Evolutionary conservation across 768 basidiomycete species (phyloP).

Genomic region (Neoboletus subvelutipes): DNA sequence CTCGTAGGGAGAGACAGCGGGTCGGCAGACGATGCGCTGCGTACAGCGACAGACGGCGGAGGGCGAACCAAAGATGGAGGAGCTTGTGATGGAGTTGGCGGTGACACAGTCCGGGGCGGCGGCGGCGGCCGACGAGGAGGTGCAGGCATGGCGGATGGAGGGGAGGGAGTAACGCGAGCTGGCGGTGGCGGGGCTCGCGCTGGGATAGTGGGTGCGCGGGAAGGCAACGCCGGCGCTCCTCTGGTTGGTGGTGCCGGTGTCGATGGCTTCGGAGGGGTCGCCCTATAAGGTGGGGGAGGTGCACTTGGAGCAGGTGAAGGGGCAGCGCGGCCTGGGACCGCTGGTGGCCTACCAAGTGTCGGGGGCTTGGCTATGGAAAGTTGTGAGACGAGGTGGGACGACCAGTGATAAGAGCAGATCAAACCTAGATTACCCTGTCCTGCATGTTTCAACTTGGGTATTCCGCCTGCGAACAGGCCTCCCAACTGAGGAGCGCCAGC

Average conservation of each 20-base stretch:
- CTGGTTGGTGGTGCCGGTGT: conserved; percentile 38
- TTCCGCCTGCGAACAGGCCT: conserved; percentile 84
- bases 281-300: conserved; percentile 31
- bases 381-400: conserved; percentile 10
- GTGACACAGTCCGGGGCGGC: conserved; percentile 31
- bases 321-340: conserved; percentile 52
- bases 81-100: conserved; percentile 27
- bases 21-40: conserved; percentile 21
- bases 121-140: conserved; percentile 35
- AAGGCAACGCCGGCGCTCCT: conserved; percentile 35
- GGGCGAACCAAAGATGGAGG: conserved; percentile 28
- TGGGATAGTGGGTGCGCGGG: conserved; percentile 42
- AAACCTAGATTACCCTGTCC: conserved; percentile 58
- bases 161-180: conserved; percentile 33
- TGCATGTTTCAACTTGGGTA: conserved; percentile 88
- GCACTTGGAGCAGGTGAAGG: conserved; percentile 30
- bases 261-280: conserved; percentile 30
- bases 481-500: conserved; percentile 79
- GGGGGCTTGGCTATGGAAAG: conserved; percentile 55
- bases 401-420: conserved; percentile 17
- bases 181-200: conserved; percentile 46
- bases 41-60: conserved; percentile 29
- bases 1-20: conserved; percentile 17
- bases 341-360: conserved; percentile 64
- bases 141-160: conserved; percentile 20